A percentile compares a stretch with the other conserved stretches of the same genome.
Conservation (phyloP, 768 basidiomycete genomes). For the Lanmaoa rubissima region DNA sequence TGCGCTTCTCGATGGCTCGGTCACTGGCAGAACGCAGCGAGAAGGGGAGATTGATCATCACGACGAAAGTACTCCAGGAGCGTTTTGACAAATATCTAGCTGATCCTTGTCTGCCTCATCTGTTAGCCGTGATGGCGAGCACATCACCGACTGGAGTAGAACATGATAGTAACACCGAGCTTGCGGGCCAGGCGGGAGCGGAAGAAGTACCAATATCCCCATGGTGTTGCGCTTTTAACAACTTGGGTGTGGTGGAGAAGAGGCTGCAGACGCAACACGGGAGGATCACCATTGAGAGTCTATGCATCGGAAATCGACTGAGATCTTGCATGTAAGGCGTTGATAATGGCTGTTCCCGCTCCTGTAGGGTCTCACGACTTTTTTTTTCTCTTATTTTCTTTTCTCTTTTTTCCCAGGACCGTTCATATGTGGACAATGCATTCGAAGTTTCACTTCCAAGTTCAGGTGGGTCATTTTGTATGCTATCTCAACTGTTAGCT, state of each 20-base stretch:
- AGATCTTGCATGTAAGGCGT: constrained; percentile 8
- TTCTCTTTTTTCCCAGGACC: not conserved
- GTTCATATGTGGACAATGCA: constrained; percentile 21
- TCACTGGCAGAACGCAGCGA: constrained; percentile 7
- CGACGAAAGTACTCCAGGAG: constrained; percentile 11
- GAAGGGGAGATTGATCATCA: constrained; percentile 12
- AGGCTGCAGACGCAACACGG: constrained; percentile 5
- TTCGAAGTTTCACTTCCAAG: constrained; percentile 14
- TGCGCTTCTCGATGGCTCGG: constrained; percentile 17
- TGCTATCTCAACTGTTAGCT: too few relatives aligned
- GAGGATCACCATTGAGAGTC: not conserved
- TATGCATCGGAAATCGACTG: constrained; percentile 12
- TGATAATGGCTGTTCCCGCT: not conserved
- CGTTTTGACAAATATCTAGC: constrained; percentile 9
- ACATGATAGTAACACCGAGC: not conserved
- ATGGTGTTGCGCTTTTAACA: constrained; percentile 14
- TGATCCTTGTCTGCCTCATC: constrained; percentile 17
- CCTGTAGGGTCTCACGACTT: not conserved
- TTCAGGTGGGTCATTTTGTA: constrained; percentile 5
- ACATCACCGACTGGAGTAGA: not conserved
- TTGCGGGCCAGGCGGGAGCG: not conserved
- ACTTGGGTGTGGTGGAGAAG: constrained; percentile 14
- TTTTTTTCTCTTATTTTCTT: too few relatives aligned
- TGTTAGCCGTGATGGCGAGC: not conserved
- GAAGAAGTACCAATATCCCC: not conserved